phyloP scores from a whole-genome alignment of 148 eudicot genomes.

The Fagopyrum tataricum region DNA sequence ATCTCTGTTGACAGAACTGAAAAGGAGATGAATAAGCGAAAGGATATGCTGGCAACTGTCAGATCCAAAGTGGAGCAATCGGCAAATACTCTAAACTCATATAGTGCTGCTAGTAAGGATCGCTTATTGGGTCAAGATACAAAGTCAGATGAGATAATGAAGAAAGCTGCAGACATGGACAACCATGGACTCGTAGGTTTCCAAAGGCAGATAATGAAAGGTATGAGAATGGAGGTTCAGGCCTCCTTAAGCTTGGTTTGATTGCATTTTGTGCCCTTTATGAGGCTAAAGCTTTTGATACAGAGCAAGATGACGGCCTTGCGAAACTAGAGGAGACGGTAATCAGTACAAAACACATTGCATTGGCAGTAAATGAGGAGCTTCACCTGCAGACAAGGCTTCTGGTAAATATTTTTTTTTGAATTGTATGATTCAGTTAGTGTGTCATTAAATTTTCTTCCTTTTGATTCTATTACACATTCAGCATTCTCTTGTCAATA shows the following conservation, averaged over 20 bases:
- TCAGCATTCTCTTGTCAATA: neutral
- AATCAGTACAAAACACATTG: slow-evolving; percentile 40
- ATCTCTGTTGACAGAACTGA: slow-evolving; percentile 22
- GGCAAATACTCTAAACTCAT: slow-evolving; percentile 31
- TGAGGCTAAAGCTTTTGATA: neutral
- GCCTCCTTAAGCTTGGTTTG: neutral
- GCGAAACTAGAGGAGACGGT: slow-evolving; percentile 40
- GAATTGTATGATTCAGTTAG: neutral
- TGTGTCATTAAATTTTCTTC: neutral
- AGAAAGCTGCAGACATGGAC: slow-evolving; percentile 40
- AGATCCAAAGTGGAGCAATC: slow-evolving; percentile 33
- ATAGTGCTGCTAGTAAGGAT: slow-evolving; percentile 31
- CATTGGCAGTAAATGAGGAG: slow-evolving; percentile 43
- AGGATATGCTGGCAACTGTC: slow-evolving; percentile 32
- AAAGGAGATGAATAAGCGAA: slow-evolving; percentile 40
- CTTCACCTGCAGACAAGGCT: slow-evolving; percentile 42
- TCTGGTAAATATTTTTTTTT: slow-evolving; percentile 23
- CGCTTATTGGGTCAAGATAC: slow-evolving; percentile 36
- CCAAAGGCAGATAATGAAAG: slow-evolving; percentile 44
- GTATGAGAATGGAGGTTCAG: slow-evolving; percentile 14
- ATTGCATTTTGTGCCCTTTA: neutral
- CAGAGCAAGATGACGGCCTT: slow-evolving; percentile 48
- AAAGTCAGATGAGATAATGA: slow-evolving; percentile 34
- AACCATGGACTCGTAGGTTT: slow-evolving; percentile 35
- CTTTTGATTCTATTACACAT: neutral